Conservation (phyloP, 1,284 basidiomycete species). For the Sporisorium iseilematis-ciliati region DNA sequence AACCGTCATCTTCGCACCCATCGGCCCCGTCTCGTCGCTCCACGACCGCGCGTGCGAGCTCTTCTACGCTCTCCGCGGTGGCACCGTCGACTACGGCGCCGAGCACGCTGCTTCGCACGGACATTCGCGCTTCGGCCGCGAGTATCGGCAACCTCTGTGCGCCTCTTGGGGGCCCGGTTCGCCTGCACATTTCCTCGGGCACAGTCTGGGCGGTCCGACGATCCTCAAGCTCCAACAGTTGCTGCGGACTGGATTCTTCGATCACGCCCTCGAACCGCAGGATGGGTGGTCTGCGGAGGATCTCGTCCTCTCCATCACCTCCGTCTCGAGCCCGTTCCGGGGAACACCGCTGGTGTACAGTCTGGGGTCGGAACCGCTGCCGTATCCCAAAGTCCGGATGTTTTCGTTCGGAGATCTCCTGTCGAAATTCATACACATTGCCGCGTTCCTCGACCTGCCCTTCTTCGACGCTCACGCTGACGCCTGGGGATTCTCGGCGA, state of each 20-base stretch:
- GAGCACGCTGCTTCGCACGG: constrained; percentile 69
- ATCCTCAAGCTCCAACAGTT: constrained; percentile 54
- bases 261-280: constrained; percentile 20
- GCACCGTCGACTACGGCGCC: constrained; percentile 73
- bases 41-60: constrained; percentile 77
- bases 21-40: constrained; percentile 74
- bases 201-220: constrained; percentile 73
- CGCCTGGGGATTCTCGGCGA: constrained; percentile 37
- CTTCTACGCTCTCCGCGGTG: constrained; percentile 74
- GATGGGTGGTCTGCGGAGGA: constrained; percentile 18
- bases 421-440: constrained; percentile 50
- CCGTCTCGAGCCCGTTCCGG: constrained; percentile 48
- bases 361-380: constrained; percentile 40
- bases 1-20: constrained; percentile 37
- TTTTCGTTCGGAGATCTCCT: constrained; percentile 48
- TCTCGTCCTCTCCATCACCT: constrained; percentile 49
- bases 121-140: constrained; percentile 73
- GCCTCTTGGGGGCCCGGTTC: constrained; percentile 72
- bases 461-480: constrained; percentile 53
- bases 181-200: constrained; percentile 75
- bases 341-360: constrained; percentile 59
- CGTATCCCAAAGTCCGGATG: constrained; percentile 48
- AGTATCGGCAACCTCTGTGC: constrained; percentile 72
- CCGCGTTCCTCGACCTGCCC: constrained; percentile 39
- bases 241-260: constrained; percentile 48